Evolutionary conservation across 1,284 basidiomycete species (phyloP).

Genomic region (Cutaneotrichosporon cavernicola): DNA sequence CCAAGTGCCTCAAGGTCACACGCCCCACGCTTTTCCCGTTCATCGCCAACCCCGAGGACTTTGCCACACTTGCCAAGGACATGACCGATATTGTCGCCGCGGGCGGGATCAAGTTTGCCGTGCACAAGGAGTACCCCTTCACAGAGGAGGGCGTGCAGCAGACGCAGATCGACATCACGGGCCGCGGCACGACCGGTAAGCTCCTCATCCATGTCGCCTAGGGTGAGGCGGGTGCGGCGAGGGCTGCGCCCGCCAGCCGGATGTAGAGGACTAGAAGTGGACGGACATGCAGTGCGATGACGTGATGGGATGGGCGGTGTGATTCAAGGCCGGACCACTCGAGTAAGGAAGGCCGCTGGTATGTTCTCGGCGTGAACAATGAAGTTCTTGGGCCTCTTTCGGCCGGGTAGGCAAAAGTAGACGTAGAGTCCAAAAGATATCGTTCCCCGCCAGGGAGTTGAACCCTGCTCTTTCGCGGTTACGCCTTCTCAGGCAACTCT

Average conservation of each 20-base stretch:
- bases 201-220: constrained; percentile 65
- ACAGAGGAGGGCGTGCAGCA: constrained; percentile 73
- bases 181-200: constrained; percentile 80
- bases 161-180: constrained; percentile 74
- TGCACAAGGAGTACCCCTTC: constrained; percentile 80
- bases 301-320: too few relatives aligned
- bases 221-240: background rate
- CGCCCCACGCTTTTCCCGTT: constrained; percentile 66
- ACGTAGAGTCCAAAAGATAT: too few relatives aligned
- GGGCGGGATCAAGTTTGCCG: constrained; percentile 66
- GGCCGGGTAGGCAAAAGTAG: too few relatives aligned
- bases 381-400: too few relatives aligned
- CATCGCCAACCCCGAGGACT: constrained; percentile 69
- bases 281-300: background rate
- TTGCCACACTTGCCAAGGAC: constrained; percentile 63
- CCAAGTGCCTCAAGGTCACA: constrained; percentile 79
- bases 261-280: background rate
- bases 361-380: too few relatives aligned
- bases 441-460: too few relatives aligned
- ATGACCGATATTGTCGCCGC: constrained; percentile 65
- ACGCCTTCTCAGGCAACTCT: background rate
- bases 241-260: background rate
- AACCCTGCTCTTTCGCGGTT: too few relatives aligned
- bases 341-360: too few relatives aligned
- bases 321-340: too few relatives aligned